phyloP scores from a whole-genome alignment of 345 rosid genomes.

The Hypericum androsaemum region DNA sequence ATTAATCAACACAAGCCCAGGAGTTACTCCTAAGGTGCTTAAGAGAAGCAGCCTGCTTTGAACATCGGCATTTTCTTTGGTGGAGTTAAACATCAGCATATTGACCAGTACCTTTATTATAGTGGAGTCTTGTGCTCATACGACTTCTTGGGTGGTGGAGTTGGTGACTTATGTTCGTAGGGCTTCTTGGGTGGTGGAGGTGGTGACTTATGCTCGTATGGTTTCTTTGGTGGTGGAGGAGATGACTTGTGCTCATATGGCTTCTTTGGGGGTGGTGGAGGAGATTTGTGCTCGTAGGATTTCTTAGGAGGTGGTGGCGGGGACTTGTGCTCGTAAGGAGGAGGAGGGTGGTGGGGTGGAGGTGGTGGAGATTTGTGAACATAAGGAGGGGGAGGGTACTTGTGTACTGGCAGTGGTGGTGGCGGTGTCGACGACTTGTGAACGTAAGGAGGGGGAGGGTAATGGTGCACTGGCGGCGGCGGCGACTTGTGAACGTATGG shows the following conservation, averaged over 20 bases:
- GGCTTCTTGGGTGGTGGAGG: conserved; percentile 3
- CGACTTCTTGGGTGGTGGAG: conserved; percentile 1
- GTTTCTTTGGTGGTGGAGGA: background rate
- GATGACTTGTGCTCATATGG: background rate
- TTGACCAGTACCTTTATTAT: no score
- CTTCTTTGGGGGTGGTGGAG: background rate
- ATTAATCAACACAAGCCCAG: no score
- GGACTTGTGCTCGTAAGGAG: background rate
- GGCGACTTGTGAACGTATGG: no score
- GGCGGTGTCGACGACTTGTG: conserved; percentile 29
- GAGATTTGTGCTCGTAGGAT: background rate
- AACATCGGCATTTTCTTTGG: no score
- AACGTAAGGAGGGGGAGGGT: background rate
- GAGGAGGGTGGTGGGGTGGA: conserved; percentile 1
- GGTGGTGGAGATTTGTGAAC: conserved; percentile 15
- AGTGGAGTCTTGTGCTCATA: conserved; percentile 2
- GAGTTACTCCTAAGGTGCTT: no score
- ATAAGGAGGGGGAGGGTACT: conserved; percentile 11
- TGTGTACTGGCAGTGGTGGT: background rate
- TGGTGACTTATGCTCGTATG: background rate
- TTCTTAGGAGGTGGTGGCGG: conserved; percentile 6
- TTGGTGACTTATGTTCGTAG: background rate
- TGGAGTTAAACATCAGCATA: no score
- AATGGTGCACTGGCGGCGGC: conserved; percentile 23
- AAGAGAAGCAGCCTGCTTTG: no score